A percentile compares a stretch with the other conserved stretches of the same genome.
Conservation (phyloP, 495 filamentous ascomycete species). For the Penicillium mononematosum region DNA sequence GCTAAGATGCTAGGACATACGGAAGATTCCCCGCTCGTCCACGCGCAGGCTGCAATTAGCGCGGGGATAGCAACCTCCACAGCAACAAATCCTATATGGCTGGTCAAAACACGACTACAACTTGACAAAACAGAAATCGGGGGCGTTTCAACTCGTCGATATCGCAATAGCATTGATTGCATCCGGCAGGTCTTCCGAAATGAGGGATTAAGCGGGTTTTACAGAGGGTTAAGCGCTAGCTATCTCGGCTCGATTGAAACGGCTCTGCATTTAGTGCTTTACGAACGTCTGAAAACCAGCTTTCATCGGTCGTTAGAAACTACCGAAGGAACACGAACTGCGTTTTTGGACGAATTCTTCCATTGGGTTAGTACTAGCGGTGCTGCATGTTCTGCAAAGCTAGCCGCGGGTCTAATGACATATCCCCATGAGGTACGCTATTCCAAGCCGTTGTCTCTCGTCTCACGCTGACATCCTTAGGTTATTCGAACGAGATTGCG, state of each 20-base stretch:
- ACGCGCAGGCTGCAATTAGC: constrained; percentile 67
- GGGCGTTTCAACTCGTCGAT: constrained; percentile 53
- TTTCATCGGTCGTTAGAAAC: constrained; percentile 56
- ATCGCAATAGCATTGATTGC: constrained; percentile 82
- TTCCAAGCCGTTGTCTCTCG: constrained; percentile 2
- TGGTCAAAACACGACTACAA: constrained; percentile 86
- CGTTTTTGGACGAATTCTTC: constrained; percentile 29
- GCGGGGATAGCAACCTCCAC: constrained; percentile 81
- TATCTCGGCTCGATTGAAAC: constrained; percentile 85
- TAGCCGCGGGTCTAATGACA: constrained; percentile 73
- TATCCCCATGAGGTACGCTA: constrained; percentile 83
- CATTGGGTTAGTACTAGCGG: constrained; percentile 53
- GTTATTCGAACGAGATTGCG: constrained; percentile 78
- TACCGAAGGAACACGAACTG: constrained; percentile 27
- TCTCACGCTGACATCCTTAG: constrained; percentile 34
- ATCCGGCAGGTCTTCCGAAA: constrained; percentile 69
- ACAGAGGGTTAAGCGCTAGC: constrained; percentile 82
- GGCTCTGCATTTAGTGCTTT: constrained; percentile 83
- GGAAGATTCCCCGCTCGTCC: constrained; percentile 66
- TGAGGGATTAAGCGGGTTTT: constrained; percentile 75
- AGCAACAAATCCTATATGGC: constrained; percentile 89
- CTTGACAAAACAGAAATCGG: constrained; percentile 70
- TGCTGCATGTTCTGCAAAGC: constrained; percentile 78
- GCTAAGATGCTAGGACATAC: constrained; percentile 63
- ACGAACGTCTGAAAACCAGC: constrained; percentile 75